Percentiles rank a stretch among this genome's conserved stretches.
These are phyloP conservation scores for Hymenoscyphus scutula DNA, from an alignment of 2,329 filamentous ascomycete genomes.

Conservation along the genomic window DNA sequence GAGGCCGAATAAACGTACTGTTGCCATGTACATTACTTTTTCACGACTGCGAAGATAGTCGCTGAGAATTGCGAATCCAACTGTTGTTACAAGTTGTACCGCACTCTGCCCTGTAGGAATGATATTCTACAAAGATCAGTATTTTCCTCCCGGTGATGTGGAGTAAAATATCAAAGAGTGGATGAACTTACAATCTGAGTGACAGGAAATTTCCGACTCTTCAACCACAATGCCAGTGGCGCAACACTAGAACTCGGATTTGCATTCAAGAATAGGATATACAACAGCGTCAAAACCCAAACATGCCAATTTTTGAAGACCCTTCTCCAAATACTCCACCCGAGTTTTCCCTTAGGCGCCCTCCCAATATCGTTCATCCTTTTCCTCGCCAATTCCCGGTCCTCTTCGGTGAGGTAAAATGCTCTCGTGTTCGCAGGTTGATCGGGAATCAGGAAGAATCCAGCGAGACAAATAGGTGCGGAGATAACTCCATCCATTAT, in stretches of 20 bases:
- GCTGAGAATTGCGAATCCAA: constrained; percentile 53
- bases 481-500: constrained; percentile 44
- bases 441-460: constrained; percentile 33
- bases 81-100: constrained; percentile 52
- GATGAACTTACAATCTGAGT: constrained; percentile 43
- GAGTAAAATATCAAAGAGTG: background rate
- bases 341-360: constrained; percentile 31
- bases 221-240: constrained; percentile 43
- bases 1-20: constrained; percentile 18
- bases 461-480: constrained; percentile 32
- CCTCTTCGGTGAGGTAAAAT: constrained; percentile 27
- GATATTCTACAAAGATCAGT: constrained; percentile 39
- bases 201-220: constrained; percentile 43
- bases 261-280: constrained; percentile 41
- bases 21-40: constrained; percentile 36
- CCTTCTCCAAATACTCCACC: constrained; percentile 27
- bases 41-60: constrained; percentile 43
- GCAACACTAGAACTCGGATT: constrained; percentile 37
- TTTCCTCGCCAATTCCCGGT: constrained; percentile 23
- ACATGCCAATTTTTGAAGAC: constrained; percentile 41
- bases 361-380: constrained; percentile 32
- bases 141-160: background rate
- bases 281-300: constrained; percentile 39
- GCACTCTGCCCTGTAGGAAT: constrained; percentile 48
- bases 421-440: constrained; percentile 31